These are phyloP conservation scores for Thermochaetoides thermophila DNA, from an alignment of 495 filamentous ascomycete species.

Conservation along the genomic window DNA sequence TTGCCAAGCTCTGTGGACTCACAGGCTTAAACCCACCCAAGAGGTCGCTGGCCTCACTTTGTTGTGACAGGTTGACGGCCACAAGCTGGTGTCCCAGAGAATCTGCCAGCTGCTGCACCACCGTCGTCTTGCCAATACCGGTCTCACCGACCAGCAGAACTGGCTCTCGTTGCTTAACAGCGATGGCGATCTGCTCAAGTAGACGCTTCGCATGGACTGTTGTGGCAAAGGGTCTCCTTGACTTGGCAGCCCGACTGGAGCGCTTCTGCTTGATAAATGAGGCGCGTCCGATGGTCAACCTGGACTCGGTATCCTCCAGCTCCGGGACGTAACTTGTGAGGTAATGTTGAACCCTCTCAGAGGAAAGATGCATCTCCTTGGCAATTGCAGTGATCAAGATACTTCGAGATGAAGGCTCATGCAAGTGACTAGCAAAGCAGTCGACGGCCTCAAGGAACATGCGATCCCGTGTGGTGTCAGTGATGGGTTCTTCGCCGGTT, in stretches of 20 bases:
- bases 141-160: conserved; percentile 92
- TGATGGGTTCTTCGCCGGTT: conserved; percentile 59
- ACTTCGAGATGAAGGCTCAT: conserved; percentile 45
- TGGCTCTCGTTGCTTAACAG: conserved; percentile 72
- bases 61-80: conserved; percentile 89
- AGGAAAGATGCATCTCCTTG: conserved; percentile 70
- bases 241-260: conserved; percentile 27
- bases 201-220: conserved; percentile 56
- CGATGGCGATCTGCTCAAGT: conserved; percentile 72
- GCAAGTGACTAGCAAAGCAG: conserved; percentile 68
- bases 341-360: conserved; percentile 58
- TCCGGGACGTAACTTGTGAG: conserved; percentile 51
- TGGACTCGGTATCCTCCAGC: conserved; percentile 40
- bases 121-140: conserved; percentile 92
- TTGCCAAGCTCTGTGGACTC: conserved; percentile 69
- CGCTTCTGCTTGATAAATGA: conserved; percentile 34
- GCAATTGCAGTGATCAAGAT: conserved; percentile 55
- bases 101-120: conserved; percentile 81
- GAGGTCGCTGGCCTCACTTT: conserved; percentile 87
- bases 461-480: conserved; percentile 56
- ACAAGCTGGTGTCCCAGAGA: conserved; percentile 68
- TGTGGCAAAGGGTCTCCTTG: conserved; percentile 49
- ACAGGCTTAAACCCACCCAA: conserved; percentile 94
- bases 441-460: conserved; percentile 87
- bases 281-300: conserved; percentile 53